These are phyloP conservation scores for Coniochaeta sp. DNA, from an alignment of 2,329 filamentous ascomycete species.

Conservation along the genomic window DNA sequence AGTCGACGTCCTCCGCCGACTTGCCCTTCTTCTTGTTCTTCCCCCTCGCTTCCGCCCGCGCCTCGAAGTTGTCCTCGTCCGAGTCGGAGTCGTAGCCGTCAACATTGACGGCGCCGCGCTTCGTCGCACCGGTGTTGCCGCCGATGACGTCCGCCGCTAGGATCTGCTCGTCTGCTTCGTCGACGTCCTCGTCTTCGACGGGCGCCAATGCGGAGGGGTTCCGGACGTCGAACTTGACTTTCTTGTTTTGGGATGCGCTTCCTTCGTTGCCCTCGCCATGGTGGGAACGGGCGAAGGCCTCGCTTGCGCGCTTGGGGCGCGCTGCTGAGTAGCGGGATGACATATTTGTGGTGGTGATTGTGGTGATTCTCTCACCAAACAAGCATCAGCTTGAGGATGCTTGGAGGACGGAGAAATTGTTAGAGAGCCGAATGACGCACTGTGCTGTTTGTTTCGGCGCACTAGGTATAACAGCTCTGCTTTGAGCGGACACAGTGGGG, in stretches of 20 bases:
- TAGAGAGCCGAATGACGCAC: constrained; percentile 6
- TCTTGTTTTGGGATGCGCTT: constrained; percentile 54
- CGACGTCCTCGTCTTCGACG: constrained; percentile 53
- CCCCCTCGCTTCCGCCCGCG: constrained; percentile 56
- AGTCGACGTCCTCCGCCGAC: constrained; percentile 32
- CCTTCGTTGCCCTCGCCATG: constrained; percentile 44
- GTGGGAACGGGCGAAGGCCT: constrained; percentile 72
- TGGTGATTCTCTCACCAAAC: background rate
- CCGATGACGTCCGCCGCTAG: constrained; percentile 93
- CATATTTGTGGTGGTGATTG: background rate
- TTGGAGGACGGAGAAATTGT: background rate
- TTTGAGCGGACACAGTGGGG: background rate
- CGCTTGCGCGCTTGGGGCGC: constrained; percentile 75
- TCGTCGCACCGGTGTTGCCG: constrained; percentile 64
- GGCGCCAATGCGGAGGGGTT: constrained; percentile 90
- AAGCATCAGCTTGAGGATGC: background rate
- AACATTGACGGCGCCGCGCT: constrained; percentile 90
- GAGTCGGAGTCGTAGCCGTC: constrained; percentile 97
- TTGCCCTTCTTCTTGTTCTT: constrained; percentile 16
- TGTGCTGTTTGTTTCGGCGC: background rate
- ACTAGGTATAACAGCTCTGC: background rate
- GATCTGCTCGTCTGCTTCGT: constrained; percentile 49
- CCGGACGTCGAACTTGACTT: constrained; percentile 86
- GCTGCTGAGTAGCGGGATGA: constrained; percentile 53
- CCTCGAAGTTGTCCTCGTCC: constrained; percentile 80